Evolutionary conservation across 257 asterid genomes (phyloP).

Genomic region (Gentiana macrophylla): DNA sequence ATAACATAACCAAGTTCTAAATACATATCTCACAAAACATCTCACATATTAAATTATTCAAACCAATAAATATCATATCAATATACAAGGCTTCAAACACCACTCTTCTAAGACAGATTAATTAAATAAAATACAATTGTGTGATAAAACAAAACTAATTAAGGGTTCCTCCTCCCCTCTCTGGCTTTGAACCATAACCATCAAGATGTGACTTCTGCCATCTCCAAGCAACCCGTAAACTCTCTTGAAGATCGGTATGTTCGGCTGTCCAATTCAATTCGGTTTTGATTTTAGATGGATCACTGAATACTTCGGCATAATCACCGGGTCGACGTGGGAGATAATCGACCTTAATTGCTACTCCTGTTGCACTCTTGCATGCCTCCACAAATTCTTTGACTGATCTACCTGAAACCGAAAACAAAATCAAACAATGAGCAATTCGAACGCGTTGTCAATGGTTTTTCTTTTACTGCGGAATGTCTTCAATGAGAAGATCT

Average conservation of each 20-base stretch:
- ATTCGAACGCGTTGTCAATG: too few species aligned
- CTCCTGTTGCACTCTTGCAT: conserved; percentile 86
- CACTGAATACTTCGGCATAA: conserved; percentile 86
- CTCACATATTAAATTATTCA: too few species aligned
- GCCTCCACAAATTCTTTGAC: conserved; percentile 96
- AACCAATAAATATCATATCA: conserved; percentile 1
- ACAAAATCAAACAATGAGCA: not conserved
- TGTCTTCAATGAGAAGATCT: too few species aligned
- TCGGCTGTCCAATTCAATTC: conserved; percentile 88
- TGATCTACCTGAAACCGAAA: conserved; percentile 55
- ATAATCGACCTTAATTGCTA: conserved; percentile 60
- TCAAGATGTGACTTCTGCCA: conserved; percentile 83
- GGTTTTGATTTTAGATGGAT: conserved; percentile 56
- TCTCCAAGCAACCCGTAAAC: conserved; percentile 81
- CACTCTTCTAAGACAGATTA: conserved; percentile 11
- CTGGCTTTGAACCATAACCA: conserved; percentile 41
- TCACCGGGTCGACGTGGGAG: conserved; percentile 93
- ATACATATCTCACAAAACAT: too few species aligned
- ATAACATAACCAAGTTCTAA: too few species aligned
- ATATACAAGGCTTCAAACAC: conserved; percentile 5
- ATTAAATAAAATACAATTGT: conserved; percentile 3
- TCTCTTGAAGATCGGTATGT: conserved; percentile 54
- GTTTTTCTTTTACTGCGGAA: too few species aligned
- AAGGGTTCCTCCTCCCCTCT: not conserved
- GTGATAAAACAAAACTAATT: not conserved